Evolutionary conservation across 768 basidiomycete genomes (phyloP).

Genomic region (Dacryopinax primogenitus): DNA sequence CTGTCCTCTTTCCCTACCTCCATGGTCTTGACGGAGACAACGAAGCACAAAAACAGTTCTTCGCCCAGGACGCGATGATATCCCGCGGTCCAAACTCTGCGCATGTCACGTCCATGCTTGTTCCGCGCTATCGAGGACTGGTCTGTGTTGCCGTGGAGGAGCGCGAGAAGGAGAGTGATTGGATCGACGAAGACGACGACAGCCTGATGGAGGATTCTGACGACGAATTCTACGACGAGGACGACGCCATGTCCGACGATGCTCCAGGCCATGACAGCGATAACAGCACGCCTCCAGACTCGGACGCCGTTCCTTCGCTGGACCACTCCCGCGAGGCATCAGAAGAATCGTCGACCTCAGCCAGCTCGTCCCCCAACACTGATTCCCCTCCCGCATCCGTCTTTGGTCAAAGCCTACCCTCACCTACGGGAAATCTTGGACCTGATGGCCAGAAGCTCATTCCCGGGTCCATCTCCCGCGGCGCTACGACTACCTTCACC

Average conservation of each 20-base stretch:
- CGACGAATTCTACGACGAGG: constrained; percentile 46
- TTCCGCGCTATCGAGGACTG: constrained; percentile 53
- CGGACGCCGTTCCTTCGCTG: constrained; percentile 22
- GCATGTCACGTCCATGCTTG: constrained; percentile 15
- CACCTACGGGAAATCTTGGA: constrained; percentile 4
- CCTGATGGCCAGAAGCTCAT: constrained; percentile 16
- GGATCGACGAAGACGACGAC: constrained; percentile 5
- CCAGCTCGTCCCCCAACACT: constrained; percentile 16
- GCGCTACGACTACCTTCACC: constrained; percentile 9
- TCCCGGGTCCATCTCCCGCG: constrained; percentile 10
- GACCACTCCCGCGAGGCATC: constrained; percentile 14
- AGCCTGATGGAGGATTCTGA: constrained; percentile 4
- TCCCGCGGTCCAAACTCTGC: constrained; percentile 17
- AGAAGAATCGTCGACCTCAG: constrained; percentile 21
- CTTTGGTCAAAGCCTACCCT: constrained; percentile 13
- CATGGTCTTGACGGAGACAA: constrained; percentile 79
- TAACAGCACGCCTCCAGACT: constrained; percentile 22
- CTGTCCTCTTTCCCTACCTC: constrained; percentile 74
- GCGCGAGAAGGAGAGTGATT: constrained; percentile 6
- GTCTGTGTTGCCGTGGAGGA: constrained; percentile 46
- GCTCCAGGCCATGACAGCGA: constrained; percentile 26
- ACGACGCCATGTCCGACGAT: constrained; percentile 26
- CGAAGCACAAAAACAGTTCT: constrained; percentile 68
- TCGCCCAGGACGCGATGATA: constrained; percentile 28
- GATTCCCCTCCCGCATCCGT: constrained; percentile 17